phyloP scores from a whole-genome alignment of 305 asterid genomes.

The Coffea humblotiana region DNA sequence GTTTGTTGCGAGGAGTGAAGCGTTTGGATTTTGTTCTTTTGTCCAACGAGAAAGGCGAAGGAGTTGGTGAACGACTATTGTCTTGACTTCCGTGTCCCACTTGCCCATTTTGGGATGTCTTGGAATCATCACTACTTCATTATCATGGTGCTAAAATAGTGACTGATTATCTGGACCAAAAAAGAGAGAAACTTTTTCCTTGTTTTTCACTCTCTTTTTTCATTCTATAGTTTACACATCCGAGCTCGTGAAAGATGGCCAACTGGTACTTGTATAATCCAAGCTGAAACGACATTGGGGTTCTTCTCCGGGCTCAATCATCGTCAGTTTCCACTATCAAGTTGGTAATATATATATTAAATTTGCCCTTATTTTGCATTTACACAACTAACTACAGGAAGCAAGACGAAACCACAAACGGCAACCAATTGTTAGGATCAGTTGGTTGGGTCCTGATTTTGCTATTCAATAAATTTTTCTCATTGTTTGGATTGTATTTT shows the following conservation, averaged over 20 bases:
- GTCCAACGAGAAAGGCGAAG: conserved; percentile 16
- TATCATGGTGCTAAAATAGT: not conserved
- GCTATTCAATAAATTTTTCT: no score
- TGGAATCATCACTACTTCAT: not conserved
- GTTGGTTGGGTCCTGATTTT: not conserved
- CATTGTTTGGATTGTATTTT: no score
- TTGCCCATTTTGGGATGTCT: not conserved
- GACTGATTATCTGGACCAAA: not conserved
- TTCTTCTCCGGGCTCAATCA: no score
- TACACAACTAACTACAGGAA: not conserved
- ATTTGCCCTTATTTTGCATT: not conserved
- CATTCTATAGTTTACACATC: no score
- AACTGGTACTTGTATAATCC: not conserved
- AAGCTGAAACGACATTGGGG: no score
- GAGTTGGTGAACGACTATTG: conserved; percentile 15
- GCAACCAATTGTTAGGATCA: not conserved
- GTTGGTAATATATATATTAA: no score
- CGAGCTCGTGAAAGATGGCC: not conserved
- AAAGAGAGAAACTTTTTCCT: not conserved
- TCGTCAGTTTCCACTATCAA: no score
- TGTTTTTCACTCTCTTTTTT: not conserved
- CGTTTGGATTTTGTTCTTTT: not conserved
- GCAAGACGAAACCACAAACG: not conserved
- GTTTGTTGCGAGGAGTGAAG: not conserved
- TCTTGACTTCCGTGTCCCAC: not conserved